These are phyloP conservation scores for Neonothopanus nambi DNA, from an alignment of 1,284 basidiomycete genomes.

Conservation along the genomic window DNA sequence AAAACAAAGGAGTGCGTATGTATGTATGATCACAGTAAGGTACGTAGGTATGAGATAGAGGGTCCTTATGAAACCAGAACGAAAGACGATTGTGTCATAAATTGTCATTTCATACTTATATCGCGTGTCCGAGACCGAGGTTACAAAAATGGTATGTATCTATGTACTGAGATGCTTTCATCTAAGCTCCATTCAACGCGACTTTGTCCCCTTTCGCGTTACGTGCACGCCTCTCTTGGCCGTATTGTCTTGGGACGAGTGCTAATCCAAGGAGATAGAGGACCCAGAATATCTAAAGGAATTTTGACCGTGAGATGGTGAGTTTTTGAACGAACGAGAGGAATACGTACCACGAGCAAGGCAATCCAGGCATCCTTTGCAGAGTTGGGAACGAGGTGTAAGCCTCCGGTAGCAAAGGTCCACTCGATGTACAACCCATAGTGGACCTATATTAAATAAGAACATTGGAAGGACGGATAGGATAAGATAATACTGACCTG, in stretches of 20 bases:
- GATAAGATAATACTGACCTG: conserved; percentile 33
- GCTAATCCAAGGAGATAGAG: conserved; percentile 8
- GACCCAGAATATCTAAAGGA: conserved; percentile 10
- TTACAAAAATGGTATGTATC: background rate
- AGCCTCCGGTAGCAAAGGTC: conserved; percentile 33
- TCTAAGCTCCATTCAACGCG: background rate
- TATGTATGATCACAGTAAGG: background rate
- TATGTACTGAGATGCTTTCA: background rate
- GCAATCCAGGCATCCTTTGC: conserved; percentile 52
- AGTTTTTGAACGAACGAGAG: background rate
- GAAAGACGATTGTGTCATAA: no score
- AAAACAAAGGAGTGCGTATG: no score
- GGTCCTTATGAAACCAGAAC: background rate
- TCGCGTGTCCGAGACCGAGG: background rate
- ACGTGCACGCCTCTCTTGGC: conserved; percentile 1
- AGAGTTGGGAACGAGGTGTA: conserved; percentile 38
- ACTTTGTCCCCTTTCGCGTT: conserved; percentile 4
- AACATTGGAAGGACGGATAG: background rate
- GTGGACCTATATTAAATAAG: conserved; percentile 37
- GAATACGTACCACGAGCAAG: conserved; percentile 42
- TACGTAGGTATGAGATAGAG: background rate
- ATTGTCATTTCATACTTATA: no score
- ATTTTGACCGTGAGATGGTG: background rate
- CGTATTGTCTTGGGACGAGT: conserved; percentile 7
- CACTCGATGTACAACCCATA: conserved; percentile 51